Base-by-base conservation (phyloP, 2,329 filamentous ascomycete genomes). In the Colletotrichum scovillei region DNA sequence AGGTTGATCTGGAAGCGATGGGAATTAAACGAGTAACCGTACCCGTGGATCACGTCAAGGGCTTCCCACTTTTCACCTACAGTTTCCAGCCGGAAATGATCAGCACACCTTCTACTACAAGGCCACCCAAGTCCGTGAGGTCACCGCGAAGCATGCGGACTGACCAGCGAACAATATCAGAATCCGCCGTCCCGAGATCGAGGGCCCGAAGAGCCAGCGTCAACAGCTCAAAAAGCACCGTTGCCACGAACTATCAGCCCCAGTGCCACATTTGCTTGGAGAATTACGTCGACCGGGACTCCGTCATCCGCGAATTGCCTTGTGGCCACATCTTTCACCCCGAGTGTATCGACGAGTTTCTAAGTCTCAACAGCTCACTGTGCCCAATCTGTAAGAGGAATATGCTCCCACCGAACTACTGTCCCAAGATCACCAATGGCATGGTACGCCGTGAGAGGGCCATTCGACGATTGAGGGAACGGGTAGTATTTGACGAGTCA, bases 311-410 rank as follows among this genome's bases (percentile, higher is more conserved):
- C 68, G 94, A 98, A 82, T 86, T 98, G 3, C 91, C 94, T 0
- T 99, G 97, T 78, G 92, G 93, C 0, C 97, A 99, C 80, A 96
- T 98, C 69, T 99, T 95, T 82, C 96, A 99, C 76, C 93, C 94
- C 0, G 92, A 94, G 76, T 99, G 97, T 79, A 95, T 98, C 75
- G 95, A 98, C 79, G 89, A 92, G 26, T 98, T 97, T 78, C 86
- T 98, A 14, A 87, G 89, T 56, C 88, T 91, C 67, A 92, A 93
- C 79, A 97, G 94, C 79, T 97, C 94, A 22, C 87, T 98, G 2
- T 99, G 97, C 79, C 96, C 97, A 0, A 86, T 97, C 77, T 99
- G 97, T 86, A 98, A 98, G 81, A 90, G 92, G 74, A 94, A 90
- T 63, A 94, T 95, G 78, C 84, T 98, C 1, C 95, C 95, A 7